phyloP scores from a whole-genome alignment of 257 asterid species.

The Orobanche coerulescens region DNA sequence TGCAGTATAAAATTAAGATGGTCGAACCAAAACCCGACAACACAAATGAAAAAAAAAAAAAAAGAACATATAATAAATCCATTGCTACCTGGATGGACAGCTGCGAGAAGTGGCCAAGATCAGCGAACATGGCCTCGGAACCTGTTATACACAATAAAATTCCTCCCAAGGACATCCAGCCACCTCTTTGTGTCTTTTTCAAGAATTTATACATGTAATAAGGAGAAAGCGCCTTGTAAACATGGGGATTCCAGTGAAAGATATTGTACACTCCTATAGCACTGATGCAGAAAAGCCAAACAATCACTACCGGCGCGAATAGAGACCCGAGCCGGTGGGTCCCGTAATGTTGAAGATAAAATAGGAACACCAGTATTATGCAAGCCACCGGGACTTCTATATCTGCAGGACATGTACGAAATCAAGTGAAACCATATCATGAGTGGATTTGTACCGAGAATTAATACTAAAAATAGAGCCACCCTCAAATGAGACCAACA shows the following conservation, averaged over 20 bases:
- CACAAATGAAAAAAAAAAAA: background rate
- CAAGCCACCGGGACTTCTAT: conserved; percentile 90
- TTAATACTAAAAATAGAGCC: too few relatives aligned
- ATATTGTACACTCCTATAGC: conserved; percentile 86
- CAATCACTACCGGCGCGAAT: conserved; percentile 78
- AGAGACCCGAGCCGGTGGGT: conserved; percentile 83
- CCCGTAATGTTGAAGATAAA: conserved; percentile 89
- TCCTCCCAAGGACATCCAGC: conserved; percentile 98
- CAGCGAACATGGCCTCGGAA: conserved; percentile 97
- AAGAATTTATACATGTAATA: conserved; percentile 95
- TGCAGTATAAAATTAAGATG: conserved; percentile 26
- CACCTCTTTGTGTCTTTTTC: conserved; percentile 69
- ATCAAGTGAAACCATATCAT: background rate
- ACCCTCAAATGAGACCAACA: too few relatives aligned
- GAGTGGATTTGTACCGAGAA: too few relatives aligned
- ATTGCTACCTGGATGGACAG: conserved; percentile 77
- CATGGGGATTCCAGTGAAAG: conserved; percentile 72
- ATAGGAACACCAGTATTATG: conserved; percentile 61
- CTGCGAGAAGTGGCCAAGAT: conserved; percentile 96
- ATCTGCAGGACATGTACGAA: conserved; percentile 40
- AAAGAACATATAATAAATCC: background rate
- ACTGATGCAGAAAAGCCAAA: conserved; percentile 96
- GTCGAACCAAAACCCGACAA: background rate
- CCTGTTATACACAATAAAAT: conserved; percentile 88
- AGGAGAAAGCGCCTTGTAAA: conserved; percentile 88